These are phyloP conservation scores for Coemansia sp. DNA, from an alignment of 192 early-diverging fungal species.

Conservation along the genomic window DNA sequence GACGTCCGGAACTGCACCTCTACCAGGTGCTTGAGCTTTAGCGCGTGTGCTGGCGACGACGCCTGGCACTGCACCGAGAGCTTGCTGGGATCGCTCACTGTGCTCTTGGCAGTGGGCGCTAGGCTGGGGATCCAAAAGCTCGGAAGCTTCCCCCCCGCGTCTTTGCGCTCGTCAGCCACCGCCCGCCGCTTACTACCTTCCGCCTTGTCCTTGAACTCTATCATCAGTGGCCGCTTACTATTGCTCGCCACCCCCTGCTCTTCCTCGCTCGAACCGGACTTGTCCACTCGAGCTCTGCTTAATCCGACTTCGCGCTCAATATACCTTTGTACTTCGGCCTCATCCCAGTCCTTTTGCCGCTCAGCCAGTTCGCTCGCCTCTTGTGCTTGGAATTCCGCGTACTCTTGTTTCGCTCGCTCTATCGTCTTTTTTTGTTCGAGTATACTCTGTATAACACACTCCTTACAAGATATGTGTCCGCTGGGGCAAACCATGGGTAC, in stretches of 20 bases:
- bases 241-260: background rate
- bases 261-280: background rate
- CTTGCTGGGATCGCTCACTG: slow-evolving; percentile 12
- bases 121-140: slow-evolving; percentile 51
- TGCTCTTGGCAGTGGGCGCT: slow-evolving; percentile 25
- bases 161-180: background rate
- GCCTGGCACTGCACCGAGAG: slow-evolving; percentile 31
- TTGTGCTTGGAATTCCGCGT: slow-evolving; percentile 49
- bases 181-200: background rate
- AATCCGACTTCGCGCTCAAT: slow-evolving; percentile 31
- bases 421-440: slow-evolving; percentile 83
- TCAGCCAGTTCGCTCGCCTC: slow-evolving; percentile 18
- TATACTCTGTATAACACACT: slow-evolving; percentile 85
- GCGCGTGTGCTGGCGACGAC: slow-evolving; percentile 11
- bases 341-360: background rate
- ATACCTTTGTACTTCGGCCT: slow-evolving; percentile 1
- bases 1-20: slow-evolving; percentile 25
- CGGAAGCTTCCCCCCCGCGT: background rate
- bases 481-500: slow-evolving; percentile 21
- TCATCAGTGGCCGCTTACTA: background rate
- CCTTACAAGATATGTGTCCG: slow-evolving; percentile 85
- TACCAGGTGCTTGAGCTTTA: slow-evolving; percentile 40
- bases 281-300: background rate
- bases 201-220: background rate
- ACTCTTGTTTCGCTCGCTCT: slow-evolving; percentile 47